phyloP scores from a whole-genome alignment of 2,329 filamentous ascomycete species.

The Incumbomyces delicatus region DNA sequence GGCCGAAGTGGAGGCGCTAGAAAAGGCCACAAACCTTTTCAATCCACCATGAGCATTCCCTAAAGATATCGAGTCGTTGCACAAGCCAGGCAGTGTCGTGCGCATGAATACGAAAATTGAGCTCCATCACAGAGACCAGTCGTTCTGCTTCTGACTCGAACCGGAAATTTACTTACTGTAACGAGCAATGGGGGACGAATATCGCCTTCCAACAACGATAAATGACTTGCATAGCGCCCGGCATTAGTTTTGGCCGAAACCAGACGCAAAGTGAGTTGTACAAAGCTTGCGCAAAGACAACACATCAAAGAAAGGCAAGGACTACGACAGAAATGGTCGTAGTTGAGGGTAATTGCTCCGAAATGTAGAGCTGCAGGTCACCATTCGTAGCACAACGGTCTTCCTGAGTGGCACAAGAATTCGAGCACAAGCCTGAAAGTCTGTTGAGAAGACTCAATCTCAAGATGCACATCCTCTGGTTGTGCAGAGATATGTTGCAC shows the following conservation, averaged over 20 bases:
- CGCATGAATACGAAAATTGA: background rate
- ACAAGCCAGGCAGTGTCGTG: background rate
- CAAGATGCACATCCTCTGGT: no score
- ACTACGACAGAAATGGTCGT: background rate
- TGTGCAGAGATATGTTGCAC: no score
- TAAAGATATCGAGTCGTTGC: background rate
- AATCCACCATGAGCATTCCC: constrained; percentile 13
- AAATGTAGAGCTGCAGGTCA: background rate
- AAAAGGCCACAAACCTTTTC: constrained; percentile 20
- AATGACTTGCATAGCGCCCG: constrained; percentile 5
- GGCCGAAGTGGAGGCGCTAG: constrained; percentile 20
- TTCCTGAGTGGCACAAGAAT: no score
- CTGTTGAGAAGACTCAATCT: no score
- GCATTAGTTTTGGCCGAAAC: background rate
- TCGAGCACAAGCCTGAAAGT: no score
- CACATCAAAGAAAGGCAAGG: background rate
- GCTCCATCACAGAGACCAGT: no score
- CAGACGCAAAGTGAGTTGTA: constrained; percentile 6
- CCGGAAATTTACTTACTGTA: background rate
- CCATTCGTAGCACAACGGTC: background rate
- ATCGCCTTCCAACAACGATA: background rate
- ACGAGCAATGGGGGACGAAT: background rate
- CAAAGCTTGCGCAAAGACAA: constrained; percentile 4
- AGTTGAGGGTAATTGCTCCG: background rate
- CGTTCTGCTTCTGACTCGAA: no score